Percentiles rank a stretch among this genome's conserved stretches.
Evolutionary conservation across 306 rosid genomes (phyloP).

Genomic region (Fagus sylvatica): DNA sequence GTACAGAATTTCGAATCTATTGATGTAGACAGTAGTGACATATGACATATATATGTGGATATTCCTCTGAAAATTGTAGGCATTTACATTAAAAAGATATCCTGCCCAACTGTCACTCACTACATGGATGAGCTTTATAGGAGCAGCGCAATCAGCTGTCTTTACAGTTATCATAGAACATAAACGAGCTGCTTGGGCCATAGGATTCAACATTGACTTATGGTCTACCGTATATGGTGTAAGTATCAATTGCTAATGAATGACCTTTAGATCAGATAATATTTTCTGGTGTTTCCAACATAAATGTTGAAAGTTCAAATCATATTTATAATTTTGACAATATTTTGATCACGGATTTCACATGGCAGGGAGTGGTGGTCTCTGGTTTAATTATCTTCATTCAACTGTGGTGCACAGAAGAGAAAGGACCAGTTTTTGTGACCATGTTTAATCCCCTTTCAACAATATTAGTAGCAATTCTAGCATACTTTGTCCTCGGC

Average conservation of each 20-base stretch:
- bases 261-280: too few species aligned
- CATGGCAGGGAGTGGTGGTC: slow-evolving; percentile 63
- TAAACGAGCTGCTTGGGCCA: slow-evolving; percentile 60
- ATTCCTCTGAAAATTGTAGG: slow-evolving; percentile 41
- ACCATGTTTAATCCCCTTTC: slow-evolving; percentile 69
- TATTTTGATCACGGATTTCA: background rate
- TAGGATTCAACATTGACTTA: slow-evolving; percentile 67
- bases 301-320: too few species aligned
- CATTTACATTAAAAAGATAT: slow-evolving; percentile 73
- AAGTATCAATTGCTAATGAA: slow-evolving; percentile 42
- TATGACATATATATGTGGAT: background rate
- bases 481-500: slow-evolving; percentile 80
- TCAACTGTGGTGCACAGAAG: slow-evolving; percentile 74
- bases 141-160: slow-evolving; percentile 77
- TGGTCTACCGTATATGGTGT: slow-evolving; percentile 73
- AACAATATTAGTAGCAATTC: slow-evolving; percentile 59
- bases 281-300: too few species aligned
- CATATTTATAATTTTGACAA: background rate
- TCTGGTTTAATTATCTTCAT: slow-evolving; percentile 53
- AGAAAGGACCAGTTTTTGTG: slow-evolving; percentile 85
- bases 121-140: slow-evolving; percentile 72
- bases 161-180: slow-evolving; percentile 49
- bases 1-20: background rate
- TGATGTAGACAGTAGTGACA: background rate
- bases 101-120: slow-evolving; percentile 79